phyloP scores from a whole-genome alignment of 1,284 basidiomycete genomes.

The Papiliotrema fonsecae region DNA sequence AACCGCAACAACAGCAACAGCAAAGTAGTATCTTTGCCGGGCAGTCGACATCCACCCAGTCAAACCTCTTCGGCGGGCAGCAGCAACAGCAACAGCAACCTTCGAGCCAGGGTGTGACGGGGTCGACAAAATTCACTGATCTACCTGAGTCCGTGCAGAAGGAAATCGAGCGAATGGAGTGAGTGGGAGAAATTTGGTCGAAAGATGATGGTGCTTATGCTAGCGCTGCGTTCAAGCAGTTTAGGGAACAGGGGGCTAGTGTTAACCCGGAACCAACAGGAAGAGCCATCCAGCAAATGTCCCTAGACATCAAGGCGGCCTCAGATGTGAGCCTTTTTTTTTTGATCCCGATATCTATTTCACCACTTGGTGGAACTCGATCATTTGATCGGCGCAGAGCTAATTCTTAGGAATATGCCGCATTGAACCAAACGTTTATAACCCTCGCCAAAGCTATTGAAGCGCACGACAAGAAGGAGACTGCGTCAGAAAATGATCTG shows the following conservation, averaged over 20 bases:
- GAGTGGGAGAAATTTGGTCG: too few relatives aligned
- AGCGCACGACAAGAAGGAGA: conserved; percentile 26
- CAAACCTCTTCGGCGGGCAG: conserved; percentile 14
- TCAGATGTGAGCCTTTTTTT: too few relatives aligned
- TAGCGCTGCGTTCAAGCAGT: conserved; percentile 18
- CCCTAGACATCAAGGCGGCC: too few relatives aligned
- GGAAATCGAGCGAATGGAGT: conserved; percentile 41
- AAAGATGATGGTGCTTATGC: too few relatives aligned
- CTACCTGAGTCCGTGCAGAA: conserved; percentile 36
- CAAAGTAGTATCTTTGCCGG: conserved; percentile 7
- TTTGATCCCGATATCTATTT: too few relatives aligned
- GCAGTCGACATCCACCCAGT: not conserved
- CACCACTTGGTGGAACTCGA: too few relatives aligned
- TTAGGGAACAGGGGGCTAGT: conserved; percentile 28
- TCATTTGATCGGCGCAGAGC: too few relatives aligned
- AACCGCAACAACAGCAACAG: conserved; percentile 6
- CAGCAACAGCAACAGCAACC: conserved; percentile 9
- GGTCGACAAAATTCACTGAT: conserved; percentile 40
- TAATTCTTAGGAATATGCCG: conserved; percentile 27
- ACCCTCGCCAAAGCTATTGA: conserved; percentile 23
- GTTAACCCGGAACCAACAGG: conserved; percentile 32
- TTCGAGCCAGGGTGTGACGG: conserved; percentile 19
- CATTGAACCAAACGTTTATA: conserved; percentile 31
- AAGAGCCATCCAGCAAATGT: conserved; percentile 40
- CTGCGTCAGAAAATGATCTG: conserved; percentile 31